Percentiles rank a stretch among this genome's conserved stretches.
Evolutionary conservation across 352 stramenopile species (phyloP).

Genomic region (Pythium rishiriense): DNA sequence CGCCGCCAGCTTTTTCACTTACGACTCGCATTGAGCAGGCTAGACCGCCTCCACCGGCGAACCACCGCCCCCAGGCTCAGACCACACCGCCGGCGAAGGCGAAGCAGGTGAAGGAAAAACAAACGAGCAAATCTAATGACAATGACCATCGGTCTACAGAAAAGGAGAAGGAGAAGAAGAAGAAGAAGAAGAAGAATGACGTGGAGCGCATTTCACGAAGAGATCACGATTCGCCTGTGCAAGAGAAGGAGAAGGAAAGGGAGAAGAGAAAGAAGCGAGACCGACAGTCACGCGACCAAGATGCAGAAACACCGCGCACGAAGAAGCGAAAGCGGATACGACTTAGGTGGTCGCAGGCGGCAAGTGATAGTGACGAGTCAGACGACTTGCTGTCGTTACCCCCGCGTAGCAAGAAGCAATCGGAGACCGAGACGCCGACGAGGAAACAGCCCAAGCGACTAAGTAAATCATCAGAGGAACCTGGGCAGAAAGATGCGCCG

Average conservation of each 20-base stretch:
- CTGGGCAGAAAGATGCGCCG: conserved; percentile 11
- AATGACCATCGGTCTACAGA: neutral
- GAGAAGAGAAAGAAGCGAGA: conserved; percentile 9
- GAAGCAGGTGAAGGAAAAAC: conserved; percentile 1
- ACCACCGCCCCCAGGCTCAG: neutral
- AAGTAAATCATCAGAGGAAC: neutral
- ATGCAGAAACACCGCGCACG: conserved; percentile 17
- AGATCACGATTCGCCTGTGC: neutral
- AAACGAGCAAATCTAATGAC: neutral
- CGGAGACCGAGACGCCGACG: conserved; percentile 5
- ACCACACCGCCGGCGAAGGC: neutral
- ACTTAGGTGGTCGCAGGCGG: conserved; percentile 47
- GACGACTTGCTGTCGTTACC: conserved; percentile 41
- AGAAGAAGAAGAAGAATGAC: conserved; percentile 5
- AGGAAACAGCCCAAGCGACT: conserved; percentile 5
- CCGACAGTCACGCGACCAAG: conserved; percentile 1
- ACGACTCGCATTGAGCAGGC: neutral
- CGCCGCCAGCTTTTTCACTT: neutral
- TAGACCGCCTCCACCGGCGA: neutral
- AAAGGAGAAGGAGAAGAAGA: conserved; percentile 8
- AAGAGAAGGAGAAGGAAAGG: conserved; percentile 5
- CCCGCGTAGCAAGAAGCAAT: neutral
- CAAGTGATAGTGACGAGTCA: conserved; percentile 47
- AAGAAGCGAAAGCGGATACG: conserved; percentile 35
- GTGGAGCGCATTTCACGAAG: neutral